phyloP scores from a whole-genome alignment of 1,139 yeast species.

The Hyphopichia burtonii region DNA sequence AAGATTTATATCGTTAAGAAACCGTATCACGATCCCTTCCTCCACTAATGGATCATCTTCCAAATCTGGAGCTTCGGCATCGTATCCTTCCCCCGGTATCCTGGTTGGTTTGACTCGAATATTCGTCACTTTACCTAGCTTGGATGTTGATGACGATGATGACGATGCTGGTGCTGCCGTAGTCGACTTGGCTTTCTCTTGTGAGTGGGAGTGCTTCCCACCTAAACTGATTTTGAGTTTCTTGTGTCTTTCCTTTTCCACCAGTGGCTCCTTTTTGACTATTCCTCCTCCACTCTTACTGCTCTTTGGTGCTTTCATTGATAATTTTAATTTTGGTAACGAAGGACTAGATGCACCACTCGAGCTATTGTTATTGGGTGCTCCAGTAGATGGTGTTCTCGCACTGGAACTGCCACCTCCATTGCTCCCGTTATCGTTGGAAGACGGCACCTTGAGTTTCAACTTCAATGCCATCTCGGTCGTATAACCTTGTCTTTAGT shows the following conservation, averaged over 20 bases:
- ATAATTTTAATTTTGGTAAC: conserved; percentile 26
- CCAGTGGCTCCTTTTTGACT: conserved; percentile 9
- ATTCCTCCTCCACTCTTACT: background rate
- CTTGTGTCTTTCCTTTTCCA: conserved; percentile 16
- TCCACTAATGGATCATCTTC: conserved; percentile 94
- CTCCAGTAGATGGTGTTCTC: background rate
- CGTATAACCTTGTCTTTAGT: no score
- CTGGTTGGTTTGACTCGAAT: conserved; percentile 81
- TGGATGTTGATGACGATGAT: conserved; percentile 10
- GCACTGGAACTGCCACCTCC: conserved; percentile 3
- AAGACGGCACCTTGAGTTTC: conserved; percentile 23
- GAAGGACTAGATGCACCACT: conserved; percentile 5
- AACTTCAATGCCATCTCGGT: conserved; percentile 21
- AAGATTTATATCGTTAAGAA: conserved; percentile 74
- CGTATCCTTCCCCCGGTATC: conserved; percentile 93
- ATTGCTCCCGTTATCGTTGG: conserved; percentile 9
- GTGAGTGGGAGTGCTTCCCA: background rate
- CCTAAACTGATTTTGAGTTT: conserved; percentile 22
- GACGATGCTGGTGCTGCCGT: conserved; percentile 1
- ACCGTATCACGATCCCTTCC: conserved; percentile 78
- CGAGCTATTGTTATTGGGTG: background rate
- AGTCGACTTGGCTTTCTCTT: conserved; percentile 1
- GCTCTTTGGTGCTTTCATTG: conserved; percentile 7
- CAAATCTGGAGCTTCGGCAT: conserved; percentile 93
- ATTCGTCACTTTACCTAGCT: conserved; percentile 44